Evolutionary conservation across 2,329 filamentous ascomycete genomes (phyloP).

Genomic region (Fusarium metavorans): DNA sequence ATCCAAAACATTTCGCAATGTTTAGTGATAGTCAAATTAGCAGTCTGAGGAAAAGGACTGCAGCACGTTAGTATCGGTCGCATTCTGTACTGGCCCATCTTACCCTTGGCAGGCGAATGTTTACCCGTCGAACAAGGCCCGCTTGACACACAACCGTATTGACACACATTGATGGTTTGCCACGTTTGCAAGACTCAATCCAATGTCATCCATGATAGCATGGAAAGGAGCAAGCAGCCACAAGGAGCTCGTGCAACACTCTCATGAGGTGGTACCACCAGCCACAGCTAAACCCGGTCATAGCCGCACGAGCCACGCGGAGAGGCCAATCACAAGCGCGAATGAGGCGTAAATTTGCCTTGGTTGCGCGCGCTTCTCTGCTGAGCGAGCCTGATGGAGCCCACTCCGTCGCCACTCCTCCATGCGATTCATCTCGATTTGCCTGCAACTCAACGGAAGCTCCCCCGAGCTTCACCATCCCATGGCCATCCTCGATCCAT

Average conservation of each 20-base stretch:
- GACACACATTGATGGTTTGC: neutral
- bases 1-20: neutral
- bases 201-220: neutral
- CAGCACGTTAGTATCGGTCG: neutral
- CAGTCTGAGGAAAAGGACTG: neutral
- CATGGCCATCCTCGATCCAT: conserved; percentile 44
- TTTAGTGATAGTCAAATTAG: neutral
- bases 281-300: conserved; percentile 15
- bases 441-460: conserved; percentile 40
- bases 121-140: neutral
- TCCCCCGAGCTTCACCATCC: conserved; percentile 35
- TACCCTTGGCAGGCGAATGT: neutral
- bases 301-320: conserved; percentile 22
- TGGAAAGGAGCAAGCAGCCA: neutral
- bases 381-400: conserved; percentile 32
- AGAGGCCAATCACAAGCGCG: conserved; percentile 26
- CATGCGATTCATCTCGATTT: conserved; percentile 45
- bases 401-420: conserved; percentile 34
- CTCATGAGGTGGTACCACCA: conserved; percentile 14
- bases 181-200: neutral
- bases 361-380: conserved; percentile 32
- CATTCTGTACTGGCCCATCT: neutral
- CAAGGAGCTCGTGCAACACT: neutral
- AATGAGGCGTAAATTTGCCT: conserved; percentile 33
- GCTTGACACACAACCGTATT: neutral